Evolutionary conservation across 2,329 filamentous ascomycete genomes (phyloP).

Genomic region (Aspergillus terreus): DNA sequence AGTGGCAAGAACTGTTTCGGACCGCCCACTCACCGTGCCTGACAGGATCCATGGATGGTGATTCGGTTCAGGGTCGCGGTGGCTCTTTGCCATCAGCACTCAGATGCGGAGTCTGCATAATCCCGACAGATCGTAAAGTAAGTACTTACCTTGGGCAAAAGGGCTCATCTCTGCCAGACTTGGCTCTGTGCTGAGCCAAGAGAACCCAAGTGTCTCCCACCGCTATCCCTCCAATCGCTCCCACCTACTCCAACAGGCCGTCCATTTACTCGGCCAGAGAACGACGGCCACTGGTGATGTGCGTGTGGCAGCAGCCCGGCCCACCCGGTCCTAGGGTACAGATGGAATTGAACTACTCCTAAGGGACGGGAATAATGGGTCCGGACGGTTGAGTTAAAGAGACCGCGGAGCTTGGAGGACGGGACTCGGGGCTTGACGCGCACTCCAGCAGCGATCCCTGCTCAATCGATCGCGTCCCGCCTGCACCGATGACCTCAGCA

Average conservation of each 20-base stretch:
- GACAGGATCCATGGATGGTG: background rate
- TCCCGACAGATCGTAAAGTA: no score
- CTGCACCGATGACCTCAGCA: slow-evolving; percentile 13
- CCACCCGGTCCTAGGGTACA: background rate
- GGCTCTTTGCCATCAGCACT: no score
- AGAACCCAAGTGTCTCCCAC: no score
- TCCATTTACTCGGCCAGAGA: background rate
- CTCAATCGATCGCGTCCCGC: slow-evolving; percentile 1
- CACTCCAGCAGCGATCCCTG: slow-evolving; percentile 16
- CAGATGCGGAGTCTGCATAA: no score
- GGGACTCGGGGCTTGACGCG: slow-evolving; percentile 10
- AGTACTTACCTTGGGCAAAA: no score
- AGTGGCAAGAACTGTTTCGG: background rate
- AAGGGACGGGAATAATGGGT: background rate
- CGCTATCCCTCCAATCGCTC: no score
- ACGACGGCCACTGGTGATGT: background rate
- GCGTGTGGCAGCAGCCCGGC: background rate
- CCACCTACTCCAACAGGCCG: no score
- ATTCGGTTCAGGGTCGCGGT: background rate
- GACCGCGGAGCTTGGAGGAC: slow-evolving; percentile 6
- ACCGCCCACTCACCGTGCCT: background rate
- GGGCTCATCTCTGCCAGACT: no score
- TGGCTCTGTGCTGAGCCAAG: no score
- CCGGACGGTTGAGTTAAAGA: background rate
- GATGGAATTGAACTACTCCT: background rate